phyloP scores from a whole-genome alignment of 2,329 filamentous ascomycete species.

The Davidsoniella australis region DNA sequence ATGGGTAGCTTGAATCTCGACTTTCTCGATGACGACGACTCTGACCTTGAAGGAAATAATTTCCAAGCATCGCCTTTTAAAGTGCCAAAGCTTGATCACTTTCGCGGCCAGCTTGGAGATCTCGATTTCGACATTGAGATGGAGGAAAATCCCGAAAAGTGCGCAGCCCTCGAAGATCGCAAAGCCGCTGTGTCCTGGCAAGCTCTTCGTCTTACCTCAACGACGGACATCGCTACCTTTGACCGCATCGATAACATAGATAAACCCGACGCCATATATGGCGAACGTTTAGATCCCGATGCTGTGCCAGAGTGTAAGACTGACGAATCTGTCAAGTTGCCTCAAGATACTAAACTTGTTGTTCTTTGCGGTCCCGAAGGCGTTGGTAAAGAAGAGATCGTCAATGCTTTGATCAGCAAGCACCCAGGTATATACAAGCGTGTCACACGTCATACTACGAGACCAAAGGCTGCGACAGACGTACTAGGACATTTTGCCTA shows the following conservation, averaged over 20 bases:
- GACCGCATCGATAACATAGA: slow-evolving; percentile 77
- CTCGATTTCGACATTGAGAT: slow-evolving; percentile 80
- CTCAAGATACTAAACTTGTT: slow-evolving; percentile 36
- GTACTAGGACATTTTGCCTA: slow-evolving; percentile 37
- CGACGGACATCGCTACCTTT: slow-evolving; percentile 56
- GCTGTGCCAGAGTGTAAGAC: neutral
- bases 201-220: slow-evolving; percentile 63
- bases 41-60: slow-evolving; percentile 20
- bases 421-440: slow-evolving; percentile 48
- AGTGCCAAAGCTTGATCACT: slow-evolving; percentile 20
- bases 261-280: slow-evolving; percentile 44
- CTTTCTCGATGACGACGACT: slow-evolving; percentile 55
- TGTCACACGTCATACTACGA: slow-evolving; percentile 38
- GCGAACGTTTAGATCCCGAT: slow-evolving; percentile 18
- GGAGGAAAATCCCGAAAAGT: slow-evolving; percentile 46
- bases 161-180: slow-evolving; percentile 40
- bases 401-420: slow-evolving; percentile 44
- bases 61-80: neutral
- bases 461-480: slow-evolving; percentile 32
- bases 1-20: slow-evolving; percentile 59
- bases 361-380: slow-evolving; percentile 50
- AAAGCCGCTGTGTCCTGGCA: slow-evolving; percentile 88
- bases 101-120: slow-evolving; percentile 55
- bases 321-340: slow-evolving; percentile 19
- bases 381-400: slow-evolving; percentile 45